Evolutionary conservation across 768 basidiomycete species (phyloP), one percentile per base, ranked within the genome.

Genomic region (Flagelloscypha sp.): DNA sequence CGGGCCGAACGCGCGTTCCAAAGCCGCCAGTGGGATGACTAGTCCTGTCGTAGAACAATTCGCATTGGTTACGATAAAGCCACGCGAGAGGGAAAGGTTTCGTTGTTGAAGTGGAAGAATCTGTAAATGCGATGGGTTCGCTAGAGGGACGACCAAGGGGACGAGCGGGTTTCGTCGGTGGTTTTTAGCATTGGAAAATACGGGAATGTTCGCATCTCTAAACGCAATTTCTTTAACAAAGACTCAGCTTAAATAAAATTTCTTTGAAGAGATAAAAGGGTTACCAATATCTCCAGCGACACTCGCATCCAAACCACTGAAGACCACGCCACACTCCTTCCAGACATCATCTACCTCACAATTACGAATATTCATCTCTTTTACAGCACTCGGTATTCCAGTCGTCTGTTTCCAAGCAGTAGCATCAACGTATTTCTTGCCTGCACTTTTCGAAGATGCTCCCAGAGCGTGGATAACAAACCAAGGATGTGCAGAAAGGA

Each of bases 101-200:
- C 75, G 47, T 34, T 67, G 86, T 58, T 99, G 95, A 49, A 90
- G 84, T 0, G 73, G 68, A 49, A 99, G 67, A 47, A 98, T 85
- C 45, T 75, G 63, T 19, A 97, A 62, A 56, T 99, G 95, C 3
- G 65, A 66, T 1, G 87, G 68, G 63, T 99, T 99, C 47, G 94
- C 93, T 48, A 95, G 80, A 9, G 95, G 95, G 3, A 99, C 95
- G 60, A 97, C 75, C 53, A 99, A 84, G 1, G 95, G 95, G 5
- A 94, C 89, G 45, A 77, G 66, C 2, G 90, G 89, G 56, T 97
- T 94, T 13, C 93, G 69, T 31, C 95, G 76, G 60, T 81, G 89
- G 59, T 92, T 95, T 62, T 94, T 95, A n/a, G 94, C 79, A 45
- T 99, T 98, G 15, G 90, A 94, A 61, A 97, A 99, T 8, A 99